Percentiles rank a stretch among this genome's conserved stretches.
These are phyloP conservation scores for Raffaelea albimanens DNA, from an alignment of 2,329 filamentous ascomycete species.

Conservation along the genomic window DNA sequence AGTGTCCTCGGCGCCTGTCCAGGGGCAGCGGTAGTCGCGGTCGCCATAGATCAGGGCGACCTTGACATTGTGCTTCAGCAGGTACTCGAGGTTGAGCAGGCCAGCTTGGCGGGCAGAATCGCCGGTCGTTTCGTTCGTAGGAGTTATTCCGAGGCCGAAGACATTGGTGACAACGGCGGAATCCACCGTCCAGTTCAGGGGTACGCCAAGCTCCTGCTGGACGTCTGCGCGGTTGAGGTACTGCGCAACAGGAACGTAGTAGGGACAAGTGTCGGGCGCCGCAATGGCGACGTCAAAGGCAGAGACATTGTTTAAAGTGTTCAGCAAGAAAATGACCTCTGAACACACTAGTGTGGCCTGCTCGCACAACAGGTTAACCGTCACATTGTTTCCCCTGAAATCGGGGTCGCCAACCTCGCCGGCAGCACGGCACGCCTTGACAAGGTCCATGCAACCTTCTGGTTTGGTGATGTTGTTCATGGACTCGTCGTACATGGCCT, in stretches of 20 bases:
- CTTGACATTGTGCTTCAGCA: constrained; percentile 45
- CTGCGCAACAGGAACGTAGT: neutral
- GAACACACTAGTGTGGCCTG: neutral
- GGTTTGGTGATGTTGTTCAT: constrained; percentile 1
- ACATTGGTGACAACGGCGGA: constrained; percentile 4
- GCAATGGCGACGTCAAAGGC: constrained; percentile 3
- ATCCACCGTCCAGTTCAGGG: constrained; percentile 43
- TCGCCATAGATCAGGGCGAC: constrained; percentile 48
- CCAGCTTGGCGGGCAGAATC: constrained; percentile 21
- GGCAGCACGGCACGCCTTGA: constrained; percentile 3
- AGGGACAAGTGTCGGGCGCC: neutral
- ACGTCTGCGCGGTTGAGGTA: constrained; percentile 41
- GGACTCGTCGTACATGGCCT: constrained; percentile 5
- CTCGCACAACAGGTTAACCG: constrained; percentile 10
- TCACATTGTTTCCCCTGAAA: constrained; percentile 6
- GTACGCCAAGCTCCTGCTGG: constrained; percentile 46
- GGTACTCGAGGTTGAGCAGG: constrained; percentile 33
- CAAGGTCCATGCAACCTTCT: constrained; percentile 6
- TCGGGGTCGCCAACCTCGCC: constrained; percentile 2
- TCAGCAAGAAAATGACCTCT: neutral
- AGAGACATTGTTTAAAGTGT: neutral
- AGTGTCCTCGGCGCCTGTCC: constrained; percentile 40
- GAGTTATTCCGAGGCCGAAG: neutral
- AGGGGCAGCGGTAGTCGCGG: constrained; percentile 44
- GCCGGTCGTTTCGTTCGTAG: constrained; percentile 25